Conservation (phyloP, 2,329 filamentous ascomycete species). For the Sclerotinia sclerotiorum region DNA sequence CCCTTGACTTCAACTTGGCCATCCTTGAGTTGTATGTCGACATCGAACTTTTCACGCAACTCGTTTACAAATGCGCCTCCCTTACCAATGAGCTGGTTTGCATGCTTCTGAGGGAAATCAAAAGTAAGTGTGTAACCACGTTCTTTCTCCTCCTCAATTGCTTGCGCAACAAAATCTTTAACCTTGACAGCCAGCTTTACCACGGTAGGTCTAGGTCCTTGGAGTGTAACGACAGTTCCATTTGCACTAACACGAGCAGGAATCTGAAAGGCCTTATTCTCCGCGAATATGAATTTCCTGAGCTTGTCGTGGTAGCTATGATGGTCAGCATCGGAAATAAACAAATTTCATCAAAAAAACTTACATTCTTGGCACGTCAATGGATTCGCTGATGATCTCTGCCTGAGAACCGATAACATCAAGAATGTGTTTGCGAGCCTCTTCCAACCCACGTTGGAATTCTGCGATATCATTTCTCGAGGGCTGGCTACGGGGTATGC, state of each 20-base stretch:
- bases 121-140: conserved; percentile 83
- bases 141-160: conserved; percentile 91
- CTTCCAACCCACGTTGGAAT: conserved; percentile 56
- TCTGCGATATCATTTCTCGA: conserved; percentile 49
- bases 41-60: conserved; percentile 65
- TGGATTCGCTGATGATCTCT: conserved; percentile 48
- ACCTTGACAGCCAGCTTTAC: conserved; percentile 72
- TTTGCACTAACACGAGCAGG: conserved; percentile 59
- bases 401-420: conserved; percentile 61
- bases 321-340: conserved; percentile 35
- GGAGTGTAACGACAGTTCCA: conserved; percentile 66
- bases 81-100: conserved; percentile 77
- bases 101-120: conserved; percentile 92
- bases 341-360: conserved; percentile 26
- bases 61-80: conserved; percentile 66
- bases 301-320: conserved; percentile 62
- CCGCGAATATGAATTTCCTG: conserved; percentile 62
- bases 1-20: conserved; percentile 96
- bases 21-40: conserved; percentile 84
- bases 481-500: conserved; percentile 56
- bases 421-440: conserved; percentile 57
- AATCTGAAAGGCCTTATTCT: conserved; percentile 61
- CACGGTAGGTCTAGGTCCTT: conserved; percentile 73
- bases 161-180: conserved; percentile 76
- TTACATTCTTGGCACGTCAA: conserved; percentile 61